phyloP scores from a whole-genome alignment of 164 flowering plant species.

The Hamamelis virginiana region DNA sequence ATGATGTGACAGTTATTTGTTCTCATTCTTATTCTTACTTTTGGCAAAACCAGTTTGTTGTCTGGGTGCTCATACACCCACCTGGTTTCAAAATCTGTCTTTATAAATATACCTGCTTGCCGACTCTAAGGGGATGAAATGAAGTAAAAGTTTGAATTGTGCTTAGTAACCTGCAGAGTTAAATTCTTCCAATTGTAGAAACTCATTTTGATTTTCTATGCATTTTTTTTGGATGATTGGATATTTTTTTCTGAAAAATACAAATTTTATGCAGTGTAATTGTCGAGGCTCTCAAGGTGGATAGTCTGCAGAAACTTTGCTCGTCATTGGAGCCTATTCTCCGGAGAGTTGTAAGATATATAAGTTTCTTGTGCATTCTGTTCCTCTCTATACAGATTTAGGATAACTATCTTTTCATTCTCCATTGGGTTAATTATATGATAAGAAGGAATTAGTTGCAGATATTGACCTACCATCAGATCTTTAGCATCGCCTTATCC shows the following conservation, averaged over 20 bases:
- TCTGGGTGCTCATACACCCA: no score
- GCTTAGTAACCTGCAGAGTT: no score
- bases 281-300: conserved; percentile 96
- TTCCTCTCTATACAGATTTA: neutral
- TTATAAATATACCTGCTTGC: no score
- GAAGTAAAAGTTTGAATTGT: no score
- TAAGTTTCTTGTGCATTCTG: neutral
- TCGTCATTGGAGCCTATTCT: conserved; percentile 99
- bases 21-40: no score
- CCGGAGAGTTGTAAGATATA: conserved; percentile 86
- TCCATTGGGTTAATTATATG: neutral
- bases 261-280: conserved; percentile 73
- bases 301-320: conserved; percentile 91
- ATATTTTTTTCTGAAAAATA: conserved; percentile 12
- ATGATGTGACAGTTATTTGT: no score
- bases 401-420: neutral
- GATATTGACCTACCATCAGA: no score
- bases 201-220: neutral
- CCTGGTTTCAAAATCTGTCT: no score
- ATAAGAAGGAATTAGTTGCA: neutral
- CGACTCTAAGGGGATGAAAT: no score
- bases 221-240: neutral
- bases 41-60: no score
- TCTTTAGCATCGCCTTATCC: no score
- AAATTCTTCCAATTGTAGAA: neutral